A percentile compares a stretch with the other conserved stretches of the same genome.
phyloP scores from a whole-genome alignment of 306 rosid species.

The Datisca glomerata region DNA sequence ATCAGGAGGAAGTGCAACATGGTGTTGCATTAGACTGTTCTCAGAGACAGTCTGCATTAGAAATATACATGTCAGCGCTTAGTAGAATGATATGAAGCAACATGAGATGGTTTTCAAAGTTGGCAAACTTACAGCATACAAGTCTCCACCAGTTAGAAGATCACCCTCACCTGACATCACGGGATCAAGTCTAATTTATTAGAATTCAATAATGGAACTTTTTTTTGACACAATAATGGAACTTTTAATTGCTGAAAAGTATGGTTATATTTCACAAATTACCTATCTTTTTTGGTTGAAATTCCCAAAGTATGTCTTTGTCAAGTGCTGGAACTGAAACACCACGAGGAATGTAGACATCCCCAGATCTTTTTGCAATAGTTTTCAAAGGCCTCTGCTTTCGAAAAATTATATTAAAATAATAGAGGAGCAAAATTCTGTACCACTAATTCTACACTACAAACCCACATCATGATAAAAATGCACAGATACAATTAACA shows the following conservation, averaged over 20 bases:
- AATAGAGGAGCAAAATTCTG: background rate
- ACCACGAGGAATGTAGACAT: slow-evolving; percentile 98
- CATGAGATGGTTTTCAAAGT: background rate
- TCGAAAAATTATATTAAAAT: background rate
- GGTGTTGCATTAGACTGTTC: slow-evolving; percentile 92
- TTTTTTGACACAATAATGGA: too few species aligned
- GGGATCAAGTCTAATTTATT: background rate
- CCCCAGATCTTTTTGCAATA: slow-evolving; percentile 85
- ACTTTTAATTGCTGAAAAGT: too few species aligned
- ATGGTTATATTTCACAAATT: too few species aligned
- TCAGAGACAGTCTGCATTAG: slow-evolving; percentile 68
- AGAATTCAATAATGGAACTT: too few species aligned
- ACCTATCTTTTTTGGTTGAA: slow-evolving; percentile 86
- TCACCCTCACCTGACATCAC: slow-evolving; percentile 85
- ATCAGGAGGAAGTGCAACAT: slow-evolving; percentile 83
- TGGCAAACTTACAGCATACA: slow-evolving; percentile 73
- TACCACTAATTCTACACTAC: slow-evolving; percentile 4
- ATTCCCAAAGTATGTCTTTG: slow-evolving; percentile 93
- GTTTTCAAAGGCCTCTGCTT: slow-evolving; percentile 94
- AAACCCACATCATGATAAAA: background rate
- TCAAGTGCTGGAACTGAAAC: slow-evolving; percentile 97
- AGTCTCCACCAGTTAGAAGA: slow-evolving; percentile 84
- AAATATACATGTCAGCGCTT: slow-evolving; percentile 12
- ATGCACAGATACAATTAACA: too few species aligned
- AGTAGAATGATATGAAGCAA: too few species aligned